Conservation (phyloP, 192 early-diverging fungal species). For the Glomus cerebriforme region DNA sequence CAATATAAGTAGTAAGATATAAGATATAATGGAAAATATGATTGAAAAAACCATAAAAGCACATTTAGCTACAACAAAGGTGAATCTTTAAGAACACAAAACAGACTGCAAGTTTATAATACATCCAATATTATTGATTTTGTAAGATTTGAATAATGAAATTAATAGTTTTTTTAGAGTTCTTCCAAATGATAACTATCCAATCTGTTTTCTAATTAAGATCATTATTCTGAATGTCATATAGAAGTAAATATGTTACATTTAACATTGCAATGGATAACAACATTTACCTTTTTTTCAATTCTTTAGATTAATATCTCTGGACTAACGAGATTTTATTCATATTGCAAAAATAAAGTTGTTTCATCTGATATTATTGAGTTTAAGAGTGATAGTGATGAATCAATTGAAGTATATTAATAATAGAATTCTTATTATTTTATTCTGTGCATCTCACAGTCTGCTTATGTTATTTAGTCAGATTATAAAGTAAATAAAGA, state of each 20-base stretch:
- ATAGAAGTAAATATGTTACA: background rate
- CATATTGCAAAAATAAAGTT: background rate
- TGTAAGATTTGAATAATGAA: too few species aligned
- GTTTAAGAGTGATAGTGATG: too few species aligned
- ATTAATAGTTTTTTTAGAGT: too few species aligned
- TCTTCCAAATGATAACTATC: too few species aligned
- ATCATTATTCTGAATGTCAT: background rate
- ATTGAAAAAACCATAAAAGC: slow-evolving; percentile 1
- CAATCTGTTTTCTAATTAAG: background rate
- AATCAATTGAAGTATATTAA: too few species aligned
- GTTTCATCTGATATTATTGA: background rate
- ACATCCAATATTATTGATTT: too few species aligned
- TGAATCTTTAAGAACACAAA: too few species aligned
- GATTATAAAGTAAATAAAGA: slow-evolving; percentile 14
- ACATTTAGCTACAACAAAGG: background rate
- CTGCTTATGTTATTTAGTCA: background rate
- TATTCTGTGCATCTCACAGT: too few species aligned
- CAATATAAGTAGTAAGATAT: slow-evolving; percentile 12
- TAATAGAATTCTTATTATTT: too few species aligned
- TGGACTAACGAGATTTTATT: background rate
- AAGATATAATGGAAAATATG: slow-evolving; percentile 21
- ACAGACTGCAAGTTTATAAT: too few species aligned
- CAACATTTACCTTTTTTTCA: background rate
- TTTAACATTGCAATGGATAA: background rate
- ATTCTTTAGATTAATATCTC: slow-evolving; percentile 15